Conservation (phyloP, 1,284 basidiomycete species). For the Phylloboletellus chloephorus region DNA sequence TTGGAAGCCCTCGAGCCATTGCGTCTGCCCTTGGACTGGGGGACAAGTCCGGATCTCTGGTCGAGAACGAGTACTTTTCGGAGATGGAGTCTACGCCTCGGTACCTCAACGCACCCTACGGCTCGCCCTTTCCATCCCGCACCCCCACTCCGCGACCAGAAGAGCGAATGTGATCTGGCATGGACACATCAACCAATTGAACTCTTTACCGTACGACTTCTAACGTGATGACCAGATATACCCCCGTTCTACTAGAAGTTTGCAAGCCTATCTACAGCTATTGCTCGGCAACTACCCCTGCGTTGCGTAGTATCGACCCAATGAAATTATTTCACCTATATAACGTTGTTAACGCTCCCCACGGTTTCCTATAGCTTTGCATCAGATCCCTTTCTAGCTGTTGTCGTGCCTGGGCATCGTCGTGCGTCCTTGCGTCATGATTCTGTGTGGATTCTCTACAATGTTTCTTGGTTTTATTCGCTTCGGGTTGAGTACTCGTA, state of each 20-base stretch:
- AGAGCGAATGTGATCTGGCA: conserved; percentile 27
- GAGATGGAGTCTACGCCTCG: conserved; percentile 50
- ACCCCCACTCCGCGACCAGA: conserved; percentile 47
- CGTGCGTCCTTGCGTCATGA: conserved; percentile 17
- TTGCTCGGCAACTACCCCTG: conserved; percentile 27
- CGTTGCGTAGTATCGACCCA: conserved; percentile 23
- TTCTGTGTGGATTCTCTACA: conserved; percentile 14
- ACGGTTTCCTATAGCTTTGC: conserved; percentile 28
- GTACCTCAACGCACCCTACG: conserved; percentile 61
- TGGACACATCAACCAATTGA: conserved; percentile 15
- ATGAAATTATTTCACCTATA: conserved; percentile 34
- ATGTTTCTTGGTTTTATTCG: conserved; percentile 25
- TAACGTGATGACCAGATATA: conserved; percentile 34
- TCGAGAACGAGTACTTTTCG: conserved; percentile 38
- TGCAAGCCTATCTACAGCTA: conserved; percentile 32
- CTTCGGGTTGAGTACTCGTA: too few relatives aligned
- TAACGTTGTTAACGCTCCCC: conserved; percentile 30
- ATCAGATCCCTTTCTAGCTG: conserved; percentile 17
- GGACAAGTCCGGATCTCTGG: conserved; percentile 28
- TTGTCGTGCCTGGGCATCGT: conserved; percentile 16
- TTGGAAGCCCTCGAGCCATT: conserved; percentile 44
- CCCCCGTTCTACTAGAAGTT: conserved; percentile 33
- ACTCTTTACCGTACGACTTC: conserved; percentile 30
- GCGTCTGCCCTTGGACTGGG: conserved; percentile 43
- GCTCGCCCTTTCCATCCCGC: conserved; percentile 58